Conservation (phyloP, 2,329 filamentous ascomycete species). For the Diaporthe caulivora region DNA sequence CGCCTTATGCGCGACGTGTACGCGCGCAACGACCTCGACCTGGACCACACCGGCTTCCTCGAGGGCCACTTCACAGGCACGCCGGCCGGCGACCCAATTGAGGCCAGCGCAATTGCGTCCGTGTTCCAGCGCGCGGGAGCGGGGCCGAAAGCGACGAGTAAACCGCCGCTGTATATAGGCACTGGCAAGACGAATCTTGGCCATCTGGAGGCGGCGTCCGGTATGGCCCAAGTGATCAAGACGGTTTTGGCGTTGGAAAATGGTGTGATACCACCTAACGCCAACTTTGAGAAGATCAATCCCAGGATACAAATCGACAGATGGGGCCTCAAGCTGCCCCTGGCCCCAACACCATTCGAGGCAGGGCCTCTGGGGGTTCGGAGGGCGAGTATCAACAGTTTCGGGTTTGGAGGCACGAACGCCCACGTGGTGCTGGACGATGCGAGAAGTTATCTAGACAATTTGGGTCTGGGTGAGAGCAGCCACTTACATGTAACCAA, state of each 20-base stretch:
- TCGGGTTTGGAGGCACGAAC: constrained; percentile 61
- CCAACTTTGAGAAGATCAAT: constrained; percentile 42
- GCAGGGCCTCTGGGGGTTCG: constrained; percentile 35
- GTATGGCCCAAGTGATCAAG: constrained; percentile 37
- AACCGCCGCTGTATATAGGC: constrained; percentile 45
- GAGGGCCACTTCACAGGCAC: constrained; percentile 54
- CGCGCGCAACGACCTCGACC: constrained; percentile 43
- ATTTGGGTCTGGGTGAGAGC: constrained; percentile 9
- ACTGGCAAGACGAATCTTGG: constrained; percentile 50
- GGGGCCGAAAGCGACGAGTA: constrained; percentile 37
- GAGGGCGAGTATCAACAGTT: constrained; percentile 52
- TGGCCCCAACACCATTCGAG: constrained; percentile 41
- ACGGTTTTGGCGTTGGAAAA: constrained; percentile 32
- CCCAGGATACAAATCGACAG: constrained; percentile 38
- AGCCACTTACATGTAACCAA: constrained; percentile 13
- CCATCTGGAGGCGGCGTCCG: constrained; percentile 34
- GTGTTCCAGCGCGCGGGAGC: constrained; percentile 40
- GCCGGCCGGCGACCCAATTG: constrained; percentile 49
- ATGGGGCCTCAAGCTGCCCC: constrained; percentile 35
- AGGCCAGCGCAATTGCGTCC: constrained; percentile 45
- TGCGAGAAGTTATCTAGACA: constrained; percentile 31
- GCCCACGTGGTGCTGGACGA: constrained; percentile 55
- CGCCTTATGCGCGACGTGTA: constrained; percentile 51
- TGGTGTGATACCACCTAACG: constrained; percentile 46
- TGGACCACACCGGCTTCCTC: constrained; percentile 45